A percentile compares a stretch with the other conserved stretches of the same genome.
Evolutionary conservation across 768 basidiomycete species (phyloP).

Genomic region (Termitomyces sp.): DNA sequence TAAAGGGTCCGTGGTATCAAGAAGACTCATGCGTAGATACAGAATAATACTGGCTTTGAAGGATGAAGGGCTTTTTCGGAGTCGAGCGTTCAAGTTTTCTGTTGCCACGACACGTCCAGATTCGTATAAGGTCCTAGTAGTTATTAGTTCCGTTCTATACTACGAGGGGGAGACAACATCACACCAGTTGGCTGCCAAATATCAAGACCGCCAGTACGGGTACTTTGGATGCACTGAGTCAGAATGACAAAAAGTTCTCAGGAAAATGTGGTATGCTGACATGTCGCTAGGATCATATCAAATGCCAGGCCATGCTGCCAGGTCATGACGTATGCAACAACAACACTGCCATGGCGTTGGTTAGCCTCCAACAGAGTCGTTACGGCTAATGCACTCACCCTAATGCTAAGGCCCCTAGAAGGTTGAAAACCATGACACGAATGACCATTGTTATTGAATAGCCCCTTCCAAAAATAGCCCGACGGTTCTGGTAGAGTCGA

Average conservation of each 20-base stretch:
- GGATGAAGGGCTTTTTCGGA: slow-evolving; percentile 3
- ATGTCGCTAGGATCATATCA: slow-evolving; percentile 23
- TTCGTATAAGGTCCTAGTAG: slow-evolving; percentile 11
- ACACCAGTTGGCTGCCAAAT: slow-evolving; percentile 24
- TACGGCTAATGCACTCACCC: slow-evolving; percentile 16
- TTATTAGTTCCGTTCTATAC: neutral
- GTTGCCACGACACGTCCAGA: slow-evolving; percentile 12
- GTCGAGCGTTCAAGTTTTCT: neutral
- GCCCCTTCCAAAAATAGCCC: slow-evolving; percentile 10
- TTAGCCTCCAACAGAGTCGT: neutral
- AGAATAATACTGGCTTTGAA: slow-evolving; percentile 10
- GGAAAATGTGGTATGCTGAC: slow-evolving; percentile 9
- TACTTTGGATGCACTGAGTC: slow-evolving; percentile 13
- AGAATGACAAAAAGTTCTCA: neutral
- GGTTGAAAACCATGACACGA: slow-evolving; percentile 28
- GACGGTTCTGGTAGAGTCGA: slow-evolving; percentile 24
- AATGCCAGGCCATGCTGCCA: slow-evolving; percentile 21
- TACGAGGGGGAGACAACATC: neutral
- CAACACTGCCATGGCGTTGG: slow-evolving; percentile 12
- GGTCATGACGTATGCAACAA: slow-evolving; percentile 21
- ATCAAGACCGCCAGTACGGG: slow-evolving; percentile 22
- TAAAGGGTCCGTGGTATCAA: neutral
- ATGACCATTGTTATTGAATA: slow-evolving; percentile 22
- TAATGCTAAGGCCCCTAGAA: slow-evolving; percentile 24
- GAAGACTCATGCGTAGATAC: slow-evolving; percentile 3